Percentiles rank a stretch among this genome's conserved stretches.
Conservation (phyloP, 306 rosid genomes). For the Clitoria ternatea region DNA sequence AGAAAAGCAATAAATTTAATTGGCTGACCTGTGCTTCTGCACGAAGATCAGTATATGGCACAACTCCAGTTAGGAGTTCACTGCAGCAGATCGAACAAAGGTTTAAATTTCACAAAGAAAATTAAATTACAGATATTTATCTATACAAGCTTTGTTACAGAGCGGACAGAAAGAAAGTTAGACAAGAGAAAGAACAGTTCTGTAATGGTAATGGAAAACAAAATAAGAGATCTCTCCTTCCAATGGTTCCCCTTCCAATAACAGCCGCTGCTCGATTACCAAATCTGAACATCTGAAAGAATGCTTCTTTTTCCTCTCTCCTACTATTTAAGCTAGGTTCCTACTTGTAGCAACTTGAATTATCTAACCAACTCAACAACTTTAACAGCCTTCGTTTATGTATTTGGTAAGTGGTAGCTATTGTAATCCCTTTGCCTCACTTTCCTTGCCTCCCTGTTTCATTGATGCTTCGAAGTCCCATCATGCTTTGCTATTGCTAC, state of each 20-base stretch:
- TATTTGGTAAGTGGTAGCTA: neutral
- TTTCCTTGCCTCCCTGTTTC: neutral
- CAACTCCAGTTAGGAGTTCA: constrained; percentile 93
- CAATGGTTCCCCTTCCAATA: neutral
- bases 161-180: neutral
- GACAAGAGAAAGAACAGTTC: neutral
- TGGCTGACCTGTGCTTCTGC: constrained; percentile 79
- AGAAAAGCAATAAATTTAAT: constrained; percentile 4
- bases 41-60: constrained; percentile 95
- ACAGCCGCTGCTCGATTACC: neutral
- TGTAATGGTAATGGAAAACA: neutral
- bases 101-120: neutral
- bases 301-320: neutral
- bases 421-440: neutral
- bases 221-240: neutral
- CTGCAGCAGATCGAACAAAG: constrained; percentile 47
- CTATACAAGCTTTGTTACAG: neutral
- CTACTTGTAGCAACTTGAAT: neutral
- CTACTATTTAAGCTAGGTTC: neutral
- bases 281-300: neutral
- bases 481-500: neutral
- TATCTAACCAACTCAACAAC: neutral
- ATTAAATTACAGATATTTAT: neutral
- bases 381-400: neutral
- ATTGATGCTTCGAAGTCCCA: neutral